These are phyloP conservation scores for Uromyces viciae-fabae DNA, from an alignment of 1,284 basidiomycete genomes.

Conservation along the genomic window DNA sequence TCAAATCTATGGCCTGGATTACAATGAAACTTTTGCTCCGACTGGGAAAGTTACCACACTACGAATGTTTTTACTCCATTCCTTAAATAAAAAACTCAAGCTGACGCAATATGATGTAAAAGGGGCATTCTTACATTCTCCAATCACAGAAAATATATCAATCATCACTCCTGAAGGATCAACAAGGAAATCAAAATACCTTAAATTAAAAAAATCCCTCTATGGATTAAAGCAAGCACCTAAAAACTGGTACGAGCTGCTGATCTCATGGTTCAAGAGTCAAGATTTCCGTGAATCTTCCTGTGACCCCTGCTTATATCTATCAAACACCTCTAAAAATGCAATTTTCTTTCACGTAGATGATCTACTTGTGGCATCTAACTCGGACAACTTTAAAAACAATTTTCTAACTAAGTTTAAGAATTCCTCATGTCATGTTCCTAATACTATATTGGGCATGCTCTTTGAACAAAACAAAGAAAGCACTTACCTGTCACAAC, in stretches of 20 bases:
- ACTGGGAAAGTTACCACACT: constrained; percentile 3
- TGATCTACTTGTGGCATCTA: not conserved
- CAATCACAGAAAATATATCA: not conserved
- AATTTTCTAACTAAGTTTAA: not conserved
- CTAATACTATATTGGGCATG: not conserved
- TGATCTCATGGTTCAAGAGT: not conserved
- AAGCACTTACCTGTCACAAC: not conserved
- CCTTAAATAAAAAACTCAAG: not conserved
- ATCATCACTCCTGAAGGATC: not conserved
- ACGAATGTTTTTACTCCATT: not conserved
- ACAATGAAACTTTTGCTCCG: constrained; percentile 9
- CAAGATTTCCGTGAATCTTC: not conserved
- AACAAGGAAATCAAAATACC: not conserved
- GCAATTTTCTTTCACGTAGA: constrained; percentile 21
- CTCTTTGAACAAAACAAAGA: not conserved
- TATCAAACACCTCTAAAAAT: not conserved
- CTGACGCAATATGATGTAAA: not conserved
- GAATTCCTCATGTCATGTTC: not conserved
- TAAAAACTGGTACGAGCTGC: not conserved
- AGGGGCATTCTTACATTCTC: not conserved
- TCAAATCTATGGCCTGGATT: not conserved
- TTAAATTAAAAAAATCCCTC: constrained; percentile 9
- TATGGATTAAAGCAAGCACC: constrained; percentile 14
- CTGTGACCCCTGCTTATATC: not conserved
- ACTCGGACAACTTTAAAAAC: not conserved